Percentiles rank a stretch among this genome's conserved stretches.
Conservation (phyloP, 306 rosid species). For the Citrullus amarus region DNA sequence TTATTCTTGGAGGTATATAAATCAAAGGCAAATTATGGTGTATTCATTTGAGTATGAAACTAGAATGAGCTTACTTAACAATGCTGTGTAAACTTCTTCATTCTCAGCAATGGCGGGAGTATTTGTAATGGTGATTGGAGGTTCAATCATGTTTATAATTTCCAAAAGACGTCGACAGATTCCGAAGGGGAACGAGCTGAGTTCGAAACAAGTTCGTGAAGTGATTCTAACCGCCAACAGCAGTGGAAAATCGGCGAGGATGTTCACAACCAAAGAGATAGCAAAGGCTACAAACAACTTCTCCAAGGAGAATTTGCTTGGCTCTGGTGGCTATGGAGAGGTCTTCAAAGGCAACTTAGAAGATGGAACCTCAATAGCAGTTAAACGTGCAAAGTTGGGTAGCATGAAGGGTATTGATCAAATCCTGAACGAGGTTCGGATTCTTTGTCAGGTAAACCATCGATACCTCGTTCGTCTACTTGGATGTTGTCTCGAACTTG, state of each 20-base stretch:
- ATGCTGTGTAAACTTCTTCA: background rate
- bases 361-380: constrained; percentile 56
- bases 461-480: constrained; percentile 58
- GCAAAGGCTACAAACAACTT: constrained; percentile 63
- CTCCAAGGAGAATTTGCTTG: constrained; percentile 53
- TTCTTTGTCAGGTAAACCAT: constrained; percentile 81
- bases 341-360: constrained; percentile 61
- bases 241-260: constrained; percentile 56
- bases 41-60: background rate
- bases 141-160: constrained; percentile 16
- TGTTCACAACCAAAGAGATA: constrained; percentile 58
- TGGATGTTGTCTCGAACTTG: constrained; percentile 69
- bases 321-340: constrained; percentile 70
- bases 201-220: constrained; percentile 57
- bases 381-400: constrained; percentile 74
- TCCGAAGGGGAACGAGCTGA: constrained; percentile 33
- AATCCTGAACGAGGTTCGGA: constrained; percentile 77
- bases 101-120: constrained; percentile 6
- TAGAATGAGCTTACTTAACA: background rate
- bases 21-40: constrained; percentile 1
- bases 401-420: constrained; percentile 70
- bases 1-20: constrained; percentile 5
- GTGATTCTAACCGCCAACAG: constrained; percentile 51
- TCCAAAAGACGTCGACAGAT: constrained; percentile 48
- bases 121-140: background rate